A percentile compares a stretch with the other conserved stretches of the same genome.
phyloP scores from a whole-genome alignment of 306 rosid genomes.

The Cucumis cinereus region DNA sequence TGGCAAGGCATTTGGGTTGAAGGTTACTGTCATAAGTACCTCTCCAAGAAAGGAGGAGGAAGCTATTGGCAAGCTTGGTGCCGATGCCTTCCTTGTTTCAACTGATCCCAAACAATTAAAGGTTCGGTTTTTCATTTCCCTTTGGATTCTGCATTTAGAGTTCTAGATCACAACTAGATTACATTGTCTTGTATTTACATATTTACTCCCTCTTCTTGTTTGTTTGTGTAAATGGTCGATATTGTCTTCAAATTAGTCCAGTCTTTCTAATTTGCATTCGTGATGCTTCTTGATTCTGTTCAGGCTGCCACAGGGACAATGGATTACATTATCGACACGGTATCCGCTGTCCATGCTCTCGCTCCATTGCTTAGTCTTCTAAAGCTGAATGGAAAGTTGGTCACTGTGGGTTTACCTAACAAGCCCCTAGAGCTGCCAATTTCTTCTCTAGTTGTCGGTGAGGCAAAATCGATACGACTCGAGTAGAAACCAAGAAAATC shows the following conservation, averaged over 20 bases:
- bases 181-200: not conserved
- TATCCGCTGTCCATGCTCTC: conserved; percentile 66
- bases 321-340: conserved; percentile 84
- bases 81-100: conserved; percentile 70
- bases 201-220: not conserved
- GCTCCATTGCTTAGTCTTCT: conserved; percentile 54
- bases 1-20: conserved; percentile 85
- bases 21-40: conserved; percentile 85
- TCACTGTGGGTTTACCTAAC: conserved; percentile 60
- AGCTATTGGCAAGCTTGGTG: conserved; percentile 59
- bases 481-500: not conserved
- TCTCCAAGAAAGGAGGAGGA: conserved; percentile 55
- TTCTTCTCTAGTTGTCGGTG: conserved; percentile 49
- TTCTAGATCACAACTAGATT: not conserved
- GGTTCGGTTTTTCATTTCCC: conserved; percentile 18
- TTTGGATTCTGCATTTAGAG: not conserved
- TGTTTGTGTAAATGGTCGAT: not conserved
- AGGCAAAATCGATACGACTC: conserved; percentile 2
- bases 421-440: conserved; percentile 73
- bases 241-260: not conserved
- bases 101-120: conserved; percentile 44
- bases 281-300: not conserved
- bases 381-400: conserved; percentile 77
- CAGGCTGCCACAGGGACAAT: conserved; percentile 69
- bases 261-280: not conserved